phyloP scores from a whole-genome alignment of 768 basidiomycete genomes.

The Lyophyllum semitale region DNA sequence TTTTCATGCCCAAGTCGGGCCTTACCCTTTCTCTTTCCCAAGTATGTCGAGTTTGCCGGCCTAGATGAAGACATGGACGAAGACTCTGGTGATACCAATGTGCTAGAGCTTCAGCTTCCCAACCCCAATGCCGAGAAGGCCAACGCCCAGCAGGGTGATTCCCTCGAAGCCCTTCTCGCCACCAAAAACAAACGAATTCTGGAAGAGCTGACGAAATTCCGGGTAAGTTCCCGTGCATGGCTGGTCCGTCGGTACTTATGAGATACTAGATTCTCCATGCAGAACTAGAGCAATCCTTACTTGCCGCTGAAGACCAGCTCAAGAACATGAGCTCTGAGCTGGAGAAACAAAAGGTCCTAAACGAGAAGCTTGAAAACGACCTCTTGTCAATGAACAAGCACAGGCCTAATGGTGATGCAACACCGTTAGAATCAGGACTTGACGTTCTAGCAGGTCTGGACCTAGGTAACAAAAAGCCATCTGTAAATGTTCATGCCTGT shows the following conservation, averaged over 20 bases:
- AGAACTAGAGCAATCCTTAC: conserved; percentile 75
- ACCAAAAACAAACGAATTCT: conserved; percentile 91
- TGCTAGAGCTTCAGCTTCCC: conserved; percentile 71
- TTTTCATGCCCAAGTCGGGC: background rate
- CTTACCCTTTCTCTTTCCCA: conserved; percentile 1
- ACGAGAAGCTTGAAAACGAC: conserved; percentile 92
- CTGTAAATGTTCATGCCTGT: conserved; percentile 28
- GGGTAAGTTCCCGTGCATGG: conserved; percentile 47
- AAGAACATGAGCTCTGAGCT: conserved; percentile 63
- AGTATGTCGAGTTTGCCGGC: conserved; percentile 97
- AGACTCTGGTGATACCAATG: conserved; percentile 44
- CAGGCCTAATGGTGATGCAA: conserved; percentile 34
- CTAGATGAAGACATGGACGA: conserved; percentile 76
- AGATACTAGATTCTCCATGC: conserved; percentile 70
- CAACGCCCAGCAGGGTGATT: conserved; percentile 73
- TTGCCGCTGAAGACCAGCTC: conserved; percentile 58
- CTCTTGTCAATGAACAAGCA: conserved; percentile 78
- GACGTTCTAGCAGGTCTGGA: conserved; percentile 78
- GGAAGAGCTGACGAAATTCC: conserved; percentile 89
- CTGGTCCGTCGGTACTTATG: background rate
- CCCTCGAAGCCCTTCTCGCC: conserved; percentile 88
- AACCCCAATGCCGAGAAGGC: conserved; percentile 89
- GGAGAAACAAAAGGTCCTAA: conserved; percentile 75
- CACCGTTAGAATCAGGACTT: conserved; percentile 32
- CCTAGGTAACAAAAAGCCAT: conserved; percentile 53